phyloP scores from a whole-genome alignment of 129 eudicot genomes.

The Daucus carota region DNA sequence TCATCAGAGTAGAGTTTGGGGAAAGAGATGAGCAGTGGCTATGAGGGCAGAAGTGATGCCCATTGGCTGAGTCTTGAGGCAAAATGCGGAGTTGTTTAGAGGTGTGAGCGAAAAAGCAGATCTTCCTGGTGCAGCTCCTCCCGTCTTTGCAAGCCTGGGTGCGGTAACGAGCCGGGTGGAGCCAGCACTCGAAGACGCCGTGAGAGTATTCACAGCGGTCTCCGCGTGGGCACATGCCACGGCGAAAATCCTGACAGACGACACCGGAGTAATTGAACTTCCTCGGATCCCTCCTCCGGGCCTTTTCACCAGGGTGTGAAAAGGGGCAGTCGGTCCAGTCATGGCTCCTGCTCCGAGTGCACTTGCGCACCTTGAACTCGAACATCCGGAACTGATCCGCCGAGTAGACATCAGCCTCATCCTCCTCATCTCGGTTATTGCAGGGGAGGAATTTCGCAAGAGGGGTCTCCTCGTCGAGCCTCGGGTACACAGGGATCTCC shows the following conservation, averaged over 20 bases:
- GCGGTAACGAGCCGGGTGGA: constrained; percentile 69
- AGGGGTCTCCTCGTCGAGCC: constrained; percentile 22
- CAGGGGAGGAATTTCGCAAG: constrained; percentile 46
- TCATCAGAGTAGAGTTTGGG: constrained; percentile 51
- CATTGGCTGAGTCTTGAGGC: constrained; percentile 10
- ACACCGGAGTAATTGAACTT: constrained; percentile 51
- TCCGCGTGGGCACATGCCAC: constrained; percentile 52
- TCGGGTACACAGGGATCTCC: constrained; percentile 15
- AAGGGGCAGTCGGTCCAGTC: constrained; percentile 95
- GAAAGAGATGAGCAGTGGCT: constrained; percentile 31
- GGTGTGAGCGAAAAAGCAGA: constrained; percentile 78
- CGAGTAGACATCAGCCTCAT: constrained; percentile 49
- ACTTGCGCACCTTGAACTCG: constrained; percentile 71
- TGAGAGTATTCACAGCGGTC: constrained; percentile 74
- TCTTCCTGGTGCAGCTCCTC: constrained; percentile 54
- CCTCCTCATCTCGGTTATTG: constrained; percentile 30
- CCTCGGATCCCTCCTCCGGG: constrained; percentile 69
- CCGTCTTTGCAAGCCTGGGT: constrained; percentile 89
- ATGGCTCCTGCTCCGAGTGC: constrained; percentile 67
- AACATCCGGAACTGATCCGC: constrained; percentile 69
- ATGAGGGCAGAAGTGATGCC: constrained; percentile 31
- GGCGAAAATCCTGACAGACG: constrained; percentile 58
- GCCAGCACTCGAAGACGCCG: constrained; percentile 86
- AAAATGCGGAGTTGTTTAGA: constrained; percentile 50
- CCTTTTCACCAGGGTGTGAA: constrained; percentile 87